These are phyloP conservation scores for Beauveria rudraprayagi DNA, from an alignment of 2,329 filamentous ascomycete species.

Conservation along the genomic window DNA sequence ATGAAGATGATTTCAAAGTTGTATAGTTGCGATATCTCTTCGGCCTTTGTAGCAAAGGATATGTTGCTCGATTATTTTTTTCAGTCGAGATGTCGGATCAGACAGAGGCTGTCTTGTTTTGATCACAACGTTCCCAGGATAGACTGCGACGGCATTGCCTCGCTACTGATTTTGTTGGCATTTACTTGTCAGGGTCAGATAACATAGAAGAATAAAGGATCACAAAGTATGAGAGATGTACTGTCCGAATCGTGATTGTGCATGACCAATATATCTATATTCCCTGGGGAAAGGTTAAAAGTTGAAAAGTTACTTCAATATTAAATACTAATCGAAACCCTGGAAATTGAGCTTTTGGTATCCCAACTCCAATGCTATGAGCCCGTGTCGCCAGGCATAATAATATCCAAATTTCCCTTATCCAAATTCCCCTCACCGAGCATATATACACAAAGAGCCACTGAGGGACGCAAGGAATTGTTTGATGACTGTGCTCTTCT, in stretches of 20 bases:
- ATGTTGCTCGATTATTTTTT: neutral
- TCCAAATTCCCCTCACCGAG: neutral
- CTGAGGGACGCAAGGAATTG: no score
- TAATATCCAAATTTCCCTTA: neutral
- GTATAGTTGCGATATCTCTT: neutral
- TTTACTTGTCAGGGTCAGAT: neutral
- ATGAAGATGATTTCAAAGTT: neutral
- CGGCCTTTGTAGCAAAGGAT: neutral
- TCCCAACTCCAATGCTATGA: conserved; percentile 4
- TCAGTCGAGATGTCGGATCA: neutral
- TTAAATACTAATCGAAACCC: neutral
- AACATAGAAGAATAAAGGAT: neutral
- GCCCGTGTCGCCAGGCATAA: neutral
- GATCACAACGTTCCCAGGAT: conserved; percentile 2
- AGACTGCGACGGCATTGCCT: neutral
- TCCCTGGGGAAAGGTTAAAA: neutral
- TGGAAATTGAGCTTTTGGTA: neutral
- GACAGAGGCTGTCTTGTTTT: neutral
- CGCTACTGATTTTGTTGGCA: neutral
- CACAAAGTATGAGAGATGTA: neutral
- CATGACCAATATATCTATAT: neutral
- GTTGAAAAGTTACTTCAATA: neutral
- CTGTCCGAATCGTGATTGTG: neutral
- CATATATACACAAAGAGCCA: neutral
- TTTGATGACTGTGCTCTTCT: no score